phyloP scores from a whole-genome alignment of 768 basidiomycete species.

The Atractiella rhizophila region DNA sequence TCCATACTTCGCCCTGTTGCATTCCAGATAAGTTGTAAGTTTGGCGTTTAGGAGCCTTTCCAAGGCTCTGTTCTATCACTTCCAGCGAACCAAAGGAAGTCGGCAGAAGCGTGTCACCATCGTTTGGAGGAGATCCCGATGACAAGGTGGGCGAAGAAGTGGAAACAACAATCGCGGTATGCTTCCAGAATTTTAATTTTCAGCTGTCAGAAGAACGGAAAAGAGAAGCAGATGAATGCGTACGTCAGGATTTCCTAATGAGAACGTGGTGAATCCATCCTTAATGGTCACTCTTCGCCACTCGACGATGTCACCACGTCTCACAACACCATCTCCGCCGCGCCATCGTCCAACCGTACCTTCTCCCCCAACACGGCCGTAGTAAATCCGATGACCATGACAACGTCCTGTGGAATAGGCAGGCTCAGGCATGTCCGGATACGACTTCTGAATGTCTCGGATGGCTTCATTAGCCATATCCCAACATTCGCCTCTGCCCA shows the following conservation, averaged over 20 bases:
- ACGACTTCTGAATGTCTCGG: constrained; percentile 22
- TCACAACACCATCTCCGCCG: constrained; percentile 30
- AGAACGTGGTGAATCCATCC: constrained; percentile 5
- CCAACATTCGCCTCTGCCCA: constrained; percentile 20
- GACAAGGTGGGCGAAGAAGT: background rate
- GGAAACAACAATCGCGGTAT: background rate
- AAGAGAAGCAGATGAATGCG: background rate
- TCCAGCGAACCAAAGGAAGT: constrained; percentile 26
- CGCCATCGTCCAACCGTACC: constrained; percentile 27
- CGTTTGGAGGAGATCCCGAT: constrained; percentile 2
- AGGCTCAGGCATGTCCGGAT: constrained; percentile 27
- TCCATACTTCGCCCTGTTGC: constrained; percentile 33
- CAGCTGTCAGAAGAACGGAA: background rate
- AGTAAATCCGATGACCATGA: constrained; percentile 33
- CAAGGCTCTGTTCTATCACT: constrained; percentile 33
- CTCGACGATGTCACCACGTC: constrained; percentile 34
- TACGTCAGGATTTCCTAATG: constrained; percentile 30
- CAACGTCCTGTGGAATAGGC: constrained; percentile 29
- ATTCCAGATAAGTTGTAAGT: constrained; percentile 28
- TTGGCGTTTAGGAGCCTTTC: constrained; percentile 23
- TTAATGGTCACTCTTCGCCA: constrained; percentile 27
- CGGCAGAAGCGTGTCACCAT: constrained; percentile 24
- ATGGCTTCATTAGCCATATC: constrained; percentile 33
- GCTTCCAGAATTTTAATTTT: background rate
- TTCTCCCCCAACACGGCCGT: constrained; percentile 22